Base-by-base conservation (phyloP, 306 rosid genomes). In the Prinsepia uniflora region DNA sequence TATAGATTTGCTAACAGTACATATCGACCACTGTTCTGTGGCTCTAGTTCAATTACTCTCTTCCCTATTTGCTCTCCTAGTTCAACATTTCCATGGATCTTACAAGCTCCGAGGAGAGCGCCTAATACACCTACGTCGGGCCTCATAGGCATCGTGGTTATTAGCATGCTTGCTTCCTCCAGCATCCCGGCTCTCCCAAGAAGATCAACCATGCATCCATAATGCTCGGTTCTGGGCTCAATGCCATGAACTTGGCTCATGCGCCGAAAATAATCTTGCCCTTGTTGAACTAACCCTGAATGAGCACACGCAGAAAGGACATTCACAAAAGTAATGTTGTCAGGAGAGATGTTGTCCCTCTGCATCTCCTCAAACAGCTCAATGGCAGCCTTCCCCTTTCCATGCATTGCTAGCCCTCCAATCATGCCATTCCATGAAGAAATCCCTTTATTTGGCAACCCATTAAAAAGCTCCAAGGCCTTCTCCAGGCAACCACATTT, bases 71-170 rank as follows among this genome's bases (percentile, higher is more conserved):
- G 43, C 81, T 80, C 83, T 45, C 86, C 93, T 65, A 90, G 52
- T 62, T 85, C 85, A 0, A 73, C 11, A 67, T 84, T 82, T 43
- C 87, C 80, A 68, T 90, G 85, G 59, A 87, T 85, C 73, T 77
- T 87, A 70, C 96, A 87, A 8, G 93, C 93, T 73, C 96, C 96
- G 34, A 90, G 81, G 36, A 87, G 89, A 1, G 96, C 91, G 43
- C 93, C 91, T 42, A 87, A 45, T 7, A 84, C 81, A 4, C 82
- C 58, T 2, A 81, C 93, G 60, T 87, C 89, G 11, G 91, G 88
- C 67, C 70, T 77, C 76, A 79, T 77, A 4, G 87, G 90, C 91
- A 87, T 87, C 48, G 77, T 77, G 40, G 58, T 67, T 45, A 85
- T 74, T 62, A 85, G 63, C 61, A 76, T 78, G 53, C 52, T 80